Evolutionary conservation across 1,284 basidiomycete genomes (phyloP).

Genomic region (Ceratobasidium sp.): DNA sequence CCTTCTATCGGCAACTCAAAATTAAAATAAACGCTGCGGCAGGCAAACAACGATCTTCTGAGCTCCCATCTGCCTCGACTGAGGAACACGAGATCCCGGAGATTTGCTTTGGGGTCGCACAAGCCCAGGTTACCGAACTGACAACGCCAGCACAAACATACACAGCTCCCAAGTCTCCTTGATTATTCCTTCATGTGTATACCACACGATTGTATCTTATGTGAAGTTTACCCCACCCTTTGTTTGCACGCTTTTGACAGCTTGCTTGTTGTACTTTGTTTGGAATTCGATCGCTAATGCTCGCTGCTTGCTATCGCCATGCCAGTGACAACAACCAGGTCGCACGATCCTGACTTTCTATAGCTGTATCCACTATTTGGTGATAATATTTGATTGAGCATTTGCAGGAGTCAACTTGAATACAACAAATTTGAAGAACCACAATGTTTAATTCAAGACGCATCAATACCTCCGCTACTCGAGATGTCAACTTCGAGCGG

Average conservation of each 20-base stretch:
- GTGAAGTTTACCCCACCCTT: not conserved
- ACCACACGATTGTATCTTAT: constrained; percentile 12
- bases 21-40: not conserved
- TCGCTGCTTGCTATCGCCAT: not conserved
- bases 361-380: too few species aligned
- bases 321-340: not conserved
- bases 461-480: constrained; percentile 1
- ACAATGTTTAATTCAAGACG: not conserved
- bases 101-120: constrained; percentile 26
- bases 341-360: not conserved
- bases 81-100: constrained; percentile 36
- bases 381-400: not conserved
- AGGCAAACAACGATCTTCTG: constrained; percentile 36
- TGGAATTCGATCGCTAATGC: not conserved
- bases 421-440: not conserved
- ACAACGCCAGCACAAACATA: not conserved
- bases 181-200: not conserved
- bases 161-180: not conserved
- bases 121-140: not conserved
- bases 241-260: not conserved
- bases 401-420: not conserved
- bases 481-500: constrained; percentile 49
- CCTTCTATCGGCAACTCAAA: not conserved
- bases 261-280: constrained; percentile 10
- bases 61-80: constrained; percentile 19